phyloP scores from a whole-genome alignment of 352 stramenopile species.

The Pythium plurisporium region DNA sequence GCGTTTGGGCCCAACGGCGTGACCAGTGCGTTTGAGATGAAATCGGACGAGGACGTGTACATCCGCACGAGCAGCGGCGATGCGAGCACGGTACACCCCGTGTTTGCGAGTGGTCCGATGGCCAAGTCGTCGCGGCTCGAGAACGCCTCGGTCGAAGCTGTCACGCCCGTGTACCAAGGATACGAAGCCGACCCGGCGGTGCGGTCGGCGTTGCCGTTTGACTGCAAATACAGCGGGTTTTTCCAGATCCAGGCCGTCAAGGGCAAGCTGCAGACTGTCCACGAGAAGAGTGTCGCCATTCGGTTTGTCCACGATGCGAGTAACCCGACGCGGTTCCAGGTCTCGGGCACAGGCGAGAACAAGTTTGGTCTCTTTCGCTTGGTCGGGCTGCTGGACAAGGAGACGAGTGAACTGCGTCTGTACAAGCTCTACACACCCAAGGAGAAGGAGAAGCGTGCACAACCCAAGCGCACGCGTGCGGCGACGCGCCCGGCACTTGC shows the following conservation, averaged over 20 bases:
- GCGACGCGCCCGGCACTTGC: not conserved
- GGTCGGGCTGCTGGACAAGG: slow-evolving; percentile 69
- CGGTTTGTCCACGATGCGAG: slow-evolving; percentile 77
- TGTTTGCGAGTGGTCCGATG: slow-evolving; percentile 40
- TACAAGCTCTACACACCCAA: slow-evolving; percentile 89
- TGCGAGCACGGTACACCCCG: slow-evolving; percentile 39
- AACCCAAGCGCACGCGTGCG: slow-evolving; percentile 47
- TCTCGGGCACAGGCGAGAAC: slow-evolving; percentile 71
- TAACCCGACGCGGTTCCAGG: slow-evolving; percentile 60
- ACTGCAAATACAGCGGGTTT: slow-evolving; percentile 77
- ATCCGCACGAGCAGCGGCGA: slow-evolving; percentile 38
- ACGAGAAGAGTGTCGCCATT: slow-evolving; percentile 76
- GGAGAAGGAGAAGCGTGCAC: slow-evolving; percentile 64
- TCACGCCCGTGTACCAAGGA: slow-evolving; percentile 59
- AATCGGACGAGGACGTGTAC: slow-evolving; percentile 75
- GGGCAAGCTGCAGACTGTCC: slow-evolving; percentile 75
- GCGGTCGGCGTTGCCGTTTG: slow-evolving; percentile 71
- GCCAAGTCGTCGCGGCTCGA: slow-evolving; percentile 45
- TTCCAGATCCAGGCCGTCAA: slow-evolving; percentile 87
- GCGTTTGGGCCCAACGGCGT: slow-evolving; percentile 71
- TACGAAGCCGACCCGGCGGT: slow-evolving; percentile 56
- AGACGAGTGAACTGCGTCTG: slow-evolving; percentile 67
- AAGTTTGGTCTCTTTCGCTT: slow-evolving; percentile 73
- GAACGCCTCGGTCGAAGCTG: slow-evolving; percentile 33
- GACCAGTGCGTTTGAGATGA: slow-evolving; percentile 85